Evolutionary conservation across 768 basidiomycete genomes (phyloP), one percentile per base, ranked within the genome.

Genomic region (Auriscalpium microsporum): DNA sequence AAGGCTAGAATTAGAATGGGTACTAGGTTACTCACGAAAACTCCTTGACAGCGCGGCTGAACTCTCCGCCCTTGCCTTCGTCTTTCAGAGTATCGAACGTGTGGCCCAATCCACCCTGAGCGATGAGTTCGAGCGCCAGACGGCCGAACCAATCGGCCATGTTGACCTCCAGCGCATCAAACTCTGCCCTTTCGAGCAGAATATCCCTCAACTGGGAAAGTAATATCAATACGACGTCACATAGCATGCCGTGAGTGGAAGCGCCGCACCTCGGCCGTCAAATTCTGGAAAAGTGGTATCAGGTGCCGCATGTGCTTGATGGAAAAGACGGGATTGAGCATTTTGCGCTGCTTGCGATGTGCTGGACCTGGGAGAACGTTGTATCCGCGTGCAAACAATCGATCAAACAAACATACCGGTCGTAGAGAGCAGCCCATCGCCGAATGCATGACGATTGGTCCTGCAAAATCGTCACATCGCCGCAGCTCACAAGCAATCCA

Each of bases 331-430:
- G 54, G 48, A 23, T 44, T 49, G 33, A 55, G 37, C 33, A 40
- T 49, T 40, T 55, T 55, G 2, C 54, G 47, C 46, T 55, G 54
- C 28, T 45, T 55, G 11, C 35, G 10, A 40, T 55, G 54, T 10
- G 28, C 13, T 13, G 48, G 33, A 13, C 54, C 48, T 50, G 48
- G 3, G 40, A 17, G 4, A 14, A 42, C 13, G 40, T 14, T 14
- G 4, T 17, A 5, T 42, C 17, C 1, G 14, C 13, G 40, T 9
- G 4, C 40, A 4, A 42, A 14, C 14, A 42, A 5, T 42, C 8
- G 14, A 42, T 13, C 10, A 36, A 6, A n/a, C 10, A 3, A 47
- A 28, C 46, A 2, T 4, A 54, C 38, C 53, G 1, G n/a, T 13
- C 9, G 53, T 53, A 4, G 17, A 10, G n/a, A 38, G 28, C 8